A percentile compares a stretch with the other conserved stretches of the same genome.
Conservation (phyloP, 805 yeast species). For the Yueomyces sinensis region DNA sequence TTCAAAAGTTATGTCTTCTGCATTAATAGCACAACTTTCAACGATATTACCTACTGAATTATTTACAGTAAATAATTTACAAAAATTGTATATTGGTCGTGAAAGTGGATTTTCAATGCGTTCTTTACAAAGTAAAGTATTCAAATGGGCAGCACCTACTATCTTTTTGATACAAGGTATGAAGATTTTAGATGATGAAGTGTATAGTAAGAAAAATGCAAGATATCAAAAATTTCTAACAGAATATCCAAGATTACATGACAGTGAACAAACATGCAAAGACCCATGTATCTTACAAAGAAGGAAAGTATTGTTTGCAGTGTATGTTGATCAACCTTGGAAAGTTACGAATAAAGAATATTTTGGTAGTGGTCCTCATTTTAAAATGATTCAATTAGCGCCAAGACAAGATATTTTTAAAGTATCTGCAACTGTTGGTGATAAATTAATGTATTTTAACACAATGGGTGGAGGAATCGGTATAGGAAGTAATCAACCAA, state of each 20-base stretch:
- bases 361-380: constrained; percentile 46
- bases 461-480: constrained; percentile 74
- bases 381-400: constrained; percentile 49
- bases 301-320: constrained; percentile 41
- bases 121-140: constrained; percentile 67
- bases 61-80: constrained; percentile 6
- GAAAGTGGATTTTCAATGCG: constrained; percentile 74
- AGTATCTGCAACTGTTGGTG: constrained; percentile 22
- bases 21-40: constrained; percentile 29
- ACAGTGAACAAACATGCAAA: constrained; percentile 13
- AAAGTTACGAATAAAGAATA: constrained; percentile 50
- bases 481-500: constrained; percentile 61
- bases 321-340: constrained; percentile 66
- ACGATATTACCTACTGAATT: constrained; percentile 25
- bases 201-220: constrained; percentile 16
- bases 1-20: constrained; percentile 18
- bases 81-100: constrained; percentile 58
- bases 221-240: constrained; percentile 39
- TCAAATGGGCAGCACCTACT: constrained; percentile 88
- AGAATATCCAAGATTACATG: constrained; percentile 32
- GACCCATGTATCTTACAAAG: constrained; percentile 9
- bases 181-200: constrained; percentile 24
- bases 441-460: constrained; percentile 47
- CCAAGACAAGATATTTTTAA: constrained; percentile 52
- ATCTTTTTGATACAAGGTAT: constrained; percentile 58